Evolutionary conservation across 2,329 filamentous ascomycete genomes (phyloP).

Genomic region (Cercospora sp.): DNA sequence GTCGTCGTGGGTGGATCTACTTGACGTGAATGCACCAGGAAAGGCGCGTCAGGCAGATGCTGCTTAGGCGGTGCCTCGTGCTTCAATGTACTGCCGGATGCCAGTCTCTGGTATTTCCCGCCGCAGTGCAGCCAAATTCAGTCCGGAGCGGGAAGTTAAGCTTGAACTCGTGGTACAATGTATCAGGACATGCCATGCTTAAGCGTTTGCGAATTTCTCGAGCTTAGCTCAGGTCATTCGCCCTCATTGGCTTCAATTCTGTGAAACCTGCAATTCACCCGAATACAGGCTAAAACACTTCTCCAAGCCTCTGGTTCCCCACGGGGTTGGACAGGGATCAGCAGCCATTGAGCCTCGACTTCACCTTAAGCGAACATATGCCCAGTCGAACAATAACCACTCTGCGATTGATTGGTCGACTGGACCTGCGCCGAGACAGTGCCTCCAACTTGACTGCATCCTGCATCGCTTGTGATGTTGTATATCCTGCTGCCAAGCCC

Average conservation of each 20-base stretch:
- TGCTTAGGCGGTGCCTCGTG: neutral
- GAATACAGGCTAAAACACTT: neutral
- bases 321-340: slow-evolving; percentile 1
- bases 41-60: neutral
- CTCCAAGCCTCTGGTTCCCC: neutral
- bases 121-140: neutral
- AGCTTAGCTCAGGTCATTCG: neutral
- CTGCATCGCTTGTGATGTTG: neutral
- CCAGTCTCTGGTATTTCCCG: neutral
- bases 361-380: neutral
- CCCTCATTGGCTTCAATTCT: neutral
- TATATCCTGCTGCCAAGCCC: neutral
- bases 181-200: neutral
- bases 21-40: neutral
- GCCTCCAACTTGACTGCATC: neutral
- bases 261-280: neutral
- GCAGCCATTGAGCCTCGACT: slow-evolving; percentile 2
- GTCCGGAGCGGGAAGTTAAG: neutral
- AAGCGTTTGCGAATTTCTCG: neutral
- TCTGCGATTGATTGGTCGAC: neutral
- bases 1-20: neutral
- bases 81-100: neutral
- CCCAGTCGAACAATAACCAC: neutral
- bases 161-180: neutral
- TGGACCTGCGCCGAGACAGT: neutral